Evolutionary conservation across 495 filamentous ascomycete genomes (phyloP).

Genomic region (Penicillium riverlandense): DNA sequence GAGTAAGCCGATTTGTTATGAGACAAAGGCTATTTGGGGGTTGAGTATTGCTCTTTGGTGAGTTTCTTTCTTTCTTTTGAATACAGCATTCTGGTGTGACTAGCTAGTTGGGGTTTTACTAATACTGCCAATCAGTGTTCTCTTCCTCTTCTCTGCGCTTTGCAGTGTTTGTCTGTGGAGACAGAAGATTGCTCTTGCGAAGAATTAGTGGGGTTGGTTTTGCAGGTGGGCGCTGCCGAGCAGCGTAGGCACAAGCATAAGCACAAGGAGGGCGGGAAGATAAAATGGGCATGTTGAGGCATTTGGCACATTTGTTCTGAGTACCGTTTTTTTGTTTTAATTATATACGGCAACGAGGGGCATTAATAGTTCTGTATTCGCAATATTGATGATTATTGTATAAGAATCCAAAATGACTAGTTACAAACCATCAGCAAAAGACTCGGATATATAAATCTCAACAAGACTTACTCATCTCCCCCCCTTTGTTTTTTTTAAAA

Average conservation of each 20-base stretch:
- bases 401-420: no score
- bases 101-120: not conserved
- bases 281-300: not conserved
- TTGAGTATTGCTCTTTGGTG: slow-evolving; percentile 74
- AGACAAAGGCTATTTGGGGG: slow-evolving; percentile 88
- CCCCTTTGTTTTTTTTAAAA: no score
- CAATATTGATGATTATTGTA: no score
- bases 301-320: no score
- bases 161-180: slow-evolving; percentile 54
- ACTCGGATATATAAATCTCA: no score
- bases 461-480: not conserved
- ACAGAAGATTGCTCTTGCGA: slow-evolving; percentile 30
- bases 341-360: not conserved
- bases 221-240: not conserved
- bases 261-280: not conserved
- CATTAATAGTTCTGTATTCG: not conserved
- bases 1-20: slow-evolving; percentile 66
- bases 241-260: no score
- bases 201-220: slow-evolving; percentile 14
- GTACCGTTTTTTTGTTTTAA: not conserved
- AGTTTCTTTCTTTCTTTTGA: slow-evolving; percentile 11
- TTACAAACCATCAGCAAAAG: no score
- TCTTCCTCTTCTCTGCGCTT: slow-evolving; percentile 61
- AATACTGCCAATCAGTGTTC: slow-evolving; percentile 37
- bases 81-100: not conserved